phyloP scores from a whole-genome alignment of 2,329 filamentous ascomycete genomes.

The Geoglossum cookeanum region DNA sequence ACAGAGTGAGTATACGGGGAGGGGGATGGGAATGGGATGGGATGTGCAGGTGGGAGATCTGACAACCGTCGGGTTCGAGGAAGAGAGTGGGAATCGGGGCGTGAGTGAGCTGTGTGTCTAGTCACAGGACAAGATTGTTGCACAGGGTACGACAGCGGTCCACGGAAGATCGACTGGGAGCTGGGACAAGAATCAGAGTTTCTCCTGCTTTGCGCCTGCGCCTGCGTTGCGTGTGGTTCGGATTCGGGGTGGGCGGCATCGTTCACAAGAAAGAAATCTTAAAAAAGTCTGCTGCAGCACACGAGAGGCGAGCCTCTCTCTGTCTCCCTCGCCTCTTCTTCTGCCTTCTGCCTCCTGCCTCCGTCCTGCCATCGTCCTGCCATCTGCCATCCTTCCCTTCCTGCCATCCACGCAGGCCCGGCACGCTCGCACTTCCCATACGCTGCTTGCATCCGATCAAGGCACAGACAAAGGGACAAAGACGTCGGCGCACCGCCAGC shows the following conservation, averaged over 20 bases:
- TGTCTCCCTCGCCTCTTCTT: background rate
- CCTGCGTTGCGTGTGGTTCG: background rate
- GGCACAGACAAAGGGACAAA: background rate
- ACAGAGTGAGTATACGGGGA: background rate
- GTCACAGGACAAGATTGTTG: constrained; percentile 1
- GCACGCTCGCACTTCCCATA: too few relatives aligned
- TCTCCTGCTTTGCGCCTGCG: background rate
- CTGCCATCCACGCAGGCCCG: too few relatives aligned
- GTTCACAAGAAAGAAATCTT: background rate
- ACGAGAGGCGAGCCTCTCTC: background rate
- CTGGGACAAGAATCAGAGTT: background rate
- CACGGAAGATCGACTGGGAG: background rate
- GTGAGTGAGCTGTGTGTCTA: background rate
- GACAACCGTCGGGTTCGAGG: background rate
- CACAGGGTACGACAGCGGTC: background rate
- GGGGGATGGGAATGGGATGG: background rate
- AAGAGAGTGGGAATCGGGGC: background rate
- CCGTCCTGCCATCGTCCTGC: background rate
- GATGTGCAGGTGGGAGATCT: background rate
- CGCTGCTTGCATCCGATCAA: background rate
- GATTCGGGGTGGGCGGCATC: background rate
- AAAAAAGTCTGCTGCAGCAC: background rate
- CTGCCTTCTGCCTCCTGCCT: background rate
- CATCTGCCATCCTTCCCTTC: background rate
- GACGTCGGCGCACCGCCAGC: background rate